phyloP scores from a whole-genome alignment of 2,329 filamentous ascomycete species.

The Trichoderma hamatum region DNA sequence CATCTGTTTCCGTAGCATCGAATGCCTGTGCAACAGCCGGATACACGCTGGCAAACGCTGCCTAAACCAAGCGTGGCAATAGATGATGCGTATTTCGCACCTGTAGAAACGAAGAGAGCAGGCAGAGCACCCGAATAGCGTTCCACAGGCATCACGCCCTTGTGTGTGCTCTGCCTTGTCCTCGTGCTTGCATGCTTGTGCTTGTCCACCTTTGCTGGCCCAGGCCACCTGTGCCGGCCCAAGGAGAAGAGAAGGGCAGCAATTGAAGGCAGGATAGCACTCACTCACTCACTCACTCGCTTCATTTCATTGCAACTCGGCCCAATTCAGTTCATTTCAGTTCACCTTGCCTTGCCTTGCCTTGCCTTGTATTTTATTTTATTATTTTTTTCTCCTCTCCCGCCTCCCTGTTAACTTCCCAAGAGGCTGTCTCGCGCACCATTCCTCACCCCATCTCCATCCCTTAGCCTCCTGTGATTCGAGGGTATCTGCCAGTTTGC shows the following conservation, averaged over 20 bases:
- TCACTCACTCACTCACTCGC: background rate
- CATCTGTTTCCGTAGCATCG: conserved; percentile 5
- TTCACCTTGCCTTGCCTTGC: background rate
- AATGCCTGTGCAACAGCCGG: conserved; percentile 6
- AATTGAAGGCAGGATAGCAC: background rate
- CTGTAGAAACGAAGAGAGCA: background rate
- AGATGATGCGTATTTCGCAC: background rate
- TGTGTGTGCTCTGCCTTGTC: conserved; percentile 3
- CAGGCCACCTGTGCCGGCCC: background rate
- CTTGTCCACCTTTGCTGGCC: background rate
- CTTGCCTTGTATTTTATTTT: background rate
- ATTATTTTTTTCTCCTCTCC: background rate
- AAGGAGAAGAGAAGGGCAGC: background rate
- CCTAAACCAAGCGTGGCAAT: conserved; percentile 5
- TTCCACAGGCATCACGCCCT: conserved; percentile 6
- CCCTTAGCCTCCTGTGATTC: conserved; percentile 36
- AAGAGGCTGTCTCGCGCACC: conserved; percentile 41
- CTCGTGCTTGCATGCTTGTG: conserved; percentile 5
- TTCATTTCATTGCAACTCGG: background rate
- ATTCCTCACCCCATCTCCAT: conserved; percentile 40
- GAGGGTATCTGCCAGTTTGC: conserved; percentile 25
- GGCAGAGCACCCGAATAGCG: background rate
- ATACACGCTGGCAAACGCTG: background rate
- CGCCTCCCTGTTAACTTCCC: conserved; percentile 23
- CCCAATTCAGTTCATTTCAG: background rate